These are phyloP conservation scores for Bathelium albidoporum DNA, from an alignment of 495 filamentous ascomycete genomes.

Conservation along the genomic window DNA sequence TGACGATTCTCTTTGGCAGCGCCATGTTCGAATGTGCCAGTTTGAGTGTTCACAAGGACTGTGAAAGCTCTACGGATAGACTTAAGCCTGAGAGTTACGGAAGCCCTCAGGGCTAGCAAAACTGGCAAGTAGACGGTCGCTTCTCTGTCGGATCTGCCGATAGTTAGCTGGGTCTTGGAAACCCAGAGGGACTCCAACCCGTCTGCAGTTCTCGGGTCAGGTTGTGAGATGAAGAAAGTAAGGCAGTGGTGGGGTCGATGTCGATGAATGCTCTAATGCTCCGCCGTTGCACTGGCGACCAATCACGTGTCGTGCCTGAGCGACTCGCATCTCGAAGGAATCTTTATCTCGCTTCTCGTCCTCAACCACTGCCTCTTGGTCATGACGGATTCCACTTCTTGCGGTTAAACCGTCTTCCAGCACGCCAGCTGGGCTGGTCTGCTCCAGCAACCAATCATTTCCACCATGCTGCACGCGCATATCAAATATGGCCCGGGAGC, in stretches of 20 bases:
- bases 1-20: slow-evolving; percentile 91
- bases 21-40: slow-evolving; percentile 18
- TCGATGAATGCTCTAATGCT: not conserved
- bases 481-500: not conserved
- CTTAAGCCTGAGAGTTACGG: too few species aligned
- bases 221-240: not conserved
- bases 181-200: too few species aligned
- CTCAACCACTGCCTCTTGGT: not conserved
- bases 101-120: too few species aligned
- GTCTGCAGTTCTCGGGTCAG: too few species aligned
- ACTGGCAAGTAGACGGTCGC: too few species aligned
- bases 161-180: too few species aligned
- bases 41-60: not conserved
- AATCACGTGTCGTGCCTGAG: not conserved
- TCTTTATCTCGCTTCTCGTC: not conserved
- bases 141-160: too few species aligned
- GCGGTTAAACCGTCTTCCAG: not conserved
- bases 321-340: not conserved
- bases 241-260: not conserved
- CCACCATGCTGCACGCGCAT: not conserved
- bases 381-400: slow-evolving; percentile 2
- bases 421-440: not conserved
- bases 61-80: not conserved
- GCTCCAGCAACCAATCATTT: not conserved
- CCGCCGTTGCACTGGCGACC: not conserved